phyloP scores from a whole-genome alignment of 1,284 basidiomycete species.

The Pseudozyma sp. region DNA sequence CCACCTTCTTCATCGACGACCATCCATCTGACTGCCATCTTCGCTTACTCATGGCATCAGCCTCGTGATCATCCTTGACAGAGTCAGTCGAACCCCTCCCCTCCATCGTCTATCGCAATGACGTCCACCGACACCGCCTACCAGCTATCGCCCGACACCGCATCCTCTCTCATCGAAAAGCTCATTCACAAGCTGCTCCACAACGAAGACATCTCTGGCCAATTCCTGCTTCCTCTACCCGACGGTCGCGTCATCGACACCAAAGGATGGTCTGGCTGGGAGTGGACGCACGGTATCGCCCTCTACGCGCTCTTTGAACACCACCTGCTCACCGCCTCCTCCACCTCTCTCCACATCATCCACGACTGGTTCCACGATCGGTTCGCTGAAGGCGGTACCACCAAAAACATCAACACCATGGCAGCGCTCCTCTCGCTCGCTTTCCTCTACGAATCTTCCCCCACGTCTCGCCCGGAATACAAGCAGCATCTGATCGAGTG shows the following conservation, averaged over 20 bases:
- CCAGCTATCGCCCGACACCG: constrained; percentile 15
- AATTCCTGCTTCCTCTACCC: constrained; percentile 73
- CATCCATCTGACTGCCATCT: too few species aligned
- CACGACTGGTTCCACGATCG: constrained; percentile 75
- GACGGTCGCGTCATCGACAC: constrained; percentile 77
- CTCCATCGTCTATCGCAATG: not conserved
- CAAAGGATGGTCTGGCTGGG: constrained; percentile 78
- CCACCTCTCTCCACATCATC: constrained; percentile 72
- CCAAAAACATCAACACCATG: constrained; percentile 79
- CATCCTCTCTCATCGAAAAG: constrained; percentile 25
- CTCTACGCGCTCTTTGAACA: constrained; percentile 67
- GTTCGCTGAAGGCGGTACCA: constrained; percentile 73
- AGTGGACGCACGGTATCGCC: constrained; percentile 76
- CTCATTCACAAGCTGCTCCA: constrained; percentile 66
- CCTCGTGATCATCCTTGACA: too few species aligned
- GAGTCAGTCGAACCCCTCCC: too few species aligned
- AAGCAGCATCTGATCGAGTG: constrained; percentile 74
- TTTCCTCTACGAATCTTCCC: constrained; percentile 72
- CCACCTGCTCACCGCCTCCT: constrained; percentile 71
- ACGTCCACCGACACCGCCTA: constrained; percentile 16
- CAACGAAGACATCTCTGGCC: constrained; percentile 75
- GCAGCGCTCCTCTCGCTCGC: constrained; percentile 75
- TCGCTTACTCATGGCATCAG: too few species aligned
- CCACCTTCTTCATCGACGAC: too few species aligned
- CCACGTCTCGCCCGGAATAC: constrained; percentile 66